These are phyloP conservation scores for Diplogelasinospora grovesii DNA, from an alignment of 495 filamentous ascomycete genomes.

Conservation along the genomic window DNA sequence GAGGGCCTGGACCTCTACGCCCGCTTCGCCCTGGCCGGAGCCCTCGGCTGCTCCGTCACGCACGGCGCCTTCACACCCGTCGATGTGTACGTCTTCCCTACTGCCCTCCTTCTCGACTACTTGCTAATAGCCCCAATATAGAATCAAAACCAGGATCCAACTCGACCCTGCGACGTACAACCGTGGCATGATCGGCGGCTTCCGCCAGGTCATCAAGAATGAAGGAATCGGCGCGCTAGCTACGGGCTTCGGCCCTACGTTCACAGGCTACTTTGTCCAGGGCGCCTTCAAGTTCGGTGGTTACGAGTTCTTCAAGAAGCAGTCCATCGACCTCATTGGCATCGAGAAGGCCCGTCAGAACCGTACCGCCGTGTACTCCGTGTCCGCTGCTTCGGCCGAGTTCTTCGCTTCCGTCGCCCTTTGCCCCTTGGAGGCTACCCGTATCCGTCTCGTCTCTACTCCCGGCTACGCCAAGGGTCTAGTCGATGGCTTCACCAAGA, in stretches of 20 bases:
- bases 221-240: conserved; percentile 86
- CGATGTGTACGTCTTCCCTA: conserved; percentile 73
- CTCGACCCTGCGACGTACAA: conserved; percentile 88
- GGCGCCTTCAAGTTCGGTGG: conserved; percentile 93
- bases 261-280: conserved; percentile 90
- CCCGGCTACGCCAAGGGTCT: conserved; percentile 80
- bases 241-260: conserved; percentile 81
- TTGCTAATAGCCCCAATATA: conserved; percentile 29
- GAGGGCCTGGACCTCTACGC: conserved; percentile 58
- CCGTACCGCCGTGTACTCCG: conserved; percentile 83
- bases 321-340: conserved; percentile 75
- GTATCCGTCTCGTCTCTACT: conserved; percentile 90
- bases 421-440: conserved; percentile 88
- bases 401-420: conserved; percentile 94
- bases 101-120: conserved; percentile 9
- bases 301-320: conserved; percentile 95
- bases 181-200: conserved; percentile 78
- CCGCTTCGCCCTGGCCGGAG: conserved; percentile 87
- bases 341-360: conserved; percentile 75
- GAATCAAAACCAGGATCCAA: conserved; percentile 93
- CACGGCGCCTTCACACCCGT: conserved; percentile 89
- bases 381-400: conserved; percentile 74
- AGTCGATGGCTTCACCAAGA: conserved; percentile 76
- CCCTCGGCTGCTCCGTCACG: conserved; percentile 89
- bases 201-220: conserved; percentile 73